Percentiles rank a stretch among this genome's conserved stretches.
phyloP scores from a whole-genome alignment of 2,329 filamentous ascomycete species.

The Calycina marina region DNA sequence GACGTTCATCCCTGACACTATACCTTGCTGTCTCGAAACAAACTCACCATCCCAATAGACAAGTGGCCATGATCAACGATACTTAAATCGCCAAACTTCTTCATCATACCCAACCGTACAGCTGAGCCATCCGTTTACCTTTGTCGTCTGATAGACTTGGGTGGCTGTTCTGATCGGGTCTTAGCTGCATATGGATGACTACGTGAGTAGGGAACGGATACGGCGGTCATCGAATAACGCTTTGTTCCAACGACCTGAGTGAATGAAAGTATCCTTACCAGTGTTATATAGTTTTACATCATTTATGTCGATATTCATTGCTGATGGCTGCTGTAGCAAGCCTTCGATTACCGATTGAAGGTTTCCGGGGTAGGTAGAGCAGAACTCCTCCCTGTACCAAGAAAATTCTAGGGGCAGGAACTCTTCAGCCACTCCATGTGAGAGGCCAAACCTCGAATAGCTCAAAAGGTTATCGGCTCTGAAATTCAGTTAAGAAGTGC shows the following conservation, averaged over 20 bases:
- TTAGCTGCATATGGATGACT: too few species aligned
- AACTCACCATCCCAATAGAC: slow-evolving; percentile 26
- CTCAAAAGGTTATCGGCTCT: too few species aligned
- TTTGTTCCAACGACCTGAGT: too few species aligned
- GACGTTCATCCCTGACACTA: slow-evolving; percentile 27
- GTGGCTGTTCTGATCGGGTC: slow-evolving; percentile 2
- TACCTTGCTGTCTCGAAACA: slow-evolving; percentile 24
- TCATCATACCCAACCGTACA: slow-evolving; percentile 27
- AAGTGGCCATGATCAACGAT: slow-evolving; percentile 27
- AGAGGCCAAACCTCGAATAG: too few species aligned
- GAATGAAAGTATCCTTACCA: too few species aligned
- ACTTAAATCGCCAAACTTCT: slow-evolving; percentile 26
- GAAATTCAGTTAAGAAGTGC: too few species aligned
- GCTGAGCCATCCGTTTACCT: slow-evolving; percentile 25
- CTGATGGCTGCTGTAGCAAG: slow-evolving; percentile 20
- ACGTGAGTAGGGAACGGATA: too few species aligned
- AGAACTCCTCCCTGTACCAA: slow-evolving; percentile 23
- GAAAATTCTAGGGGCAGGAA: slow-evolving; percentile 28
- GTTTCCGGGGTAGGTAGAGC: slow-evolving; percentile 9
- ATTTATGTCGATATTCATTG: slow-evolving; percentile 16
- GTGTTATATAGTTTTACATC: too few species aligned
- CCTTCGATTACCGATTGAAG: slow-evolving; percentile 16
- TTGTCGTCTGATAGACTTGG: slow-evolving; percentile 20
- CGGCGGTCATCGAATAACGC: too few species aligned
- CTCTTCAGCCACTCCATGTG: too few species aligned